Conservation (phyloP, 2,329 filamentous ascomycete genomes). For the Cadophora luteo-olivacea region DNA sequence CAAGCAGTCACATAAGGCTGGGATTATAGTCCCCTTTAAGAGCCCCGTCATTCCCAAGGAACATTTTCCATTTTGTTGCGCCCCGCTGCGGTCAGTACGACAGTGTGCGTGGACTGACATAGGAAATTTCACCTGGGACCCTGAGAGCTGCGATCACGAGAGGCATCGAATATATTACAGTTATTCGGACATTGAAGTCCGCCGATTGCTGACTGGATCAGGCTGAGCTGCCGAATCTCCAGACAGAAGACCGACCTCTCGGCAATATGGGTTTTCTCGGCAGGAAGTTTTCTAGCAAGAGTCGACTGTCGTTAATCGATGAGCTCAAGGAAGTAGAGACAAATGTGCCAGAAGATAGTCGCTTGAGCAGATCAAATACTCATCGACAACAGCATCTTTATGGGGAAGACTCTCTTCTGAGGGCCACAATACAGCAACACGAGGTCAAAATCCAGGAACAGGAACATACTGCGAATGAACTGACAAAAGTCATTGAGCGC, state of each 20-base stretch:
- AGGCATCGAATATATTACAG: neutral
- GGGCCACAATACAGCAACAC: neutral
- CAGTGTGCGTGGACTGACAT: neutral
- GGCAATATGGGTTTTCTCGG: neutral
- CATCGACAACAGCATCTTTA: neutral
- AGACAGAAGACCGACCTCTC: too few relatives aligned
- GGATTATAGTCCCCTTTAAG: neutral
- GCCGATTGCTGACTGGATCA: neutral
- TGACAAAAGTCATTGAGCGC: neutral
- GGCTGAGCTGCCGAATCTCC: neutral
- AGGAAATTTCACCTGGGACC: neutral
- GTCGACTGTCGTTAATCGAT: conserved; percentile 1
- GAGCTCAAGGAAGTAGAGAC: neutral
- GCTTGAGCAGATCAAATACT: neutral
- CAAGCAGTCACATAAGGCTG: conserved; percentile 8
- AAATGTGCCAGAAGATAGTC: neutral
- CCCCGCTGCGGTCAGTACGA: neutral
- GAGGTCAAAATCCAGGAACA: conserved; percentile 8
- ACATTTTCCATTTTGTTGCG: neutral
- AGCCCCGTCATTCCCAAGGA: neutral
- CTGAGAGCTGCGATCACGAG: neutral
- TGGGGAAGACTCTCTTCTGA: neutral
- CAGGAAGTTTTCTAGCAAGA: neutral
- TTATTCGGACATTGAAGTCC: neutral
- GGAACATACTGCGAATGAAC: neutral